Conservation (phyloP, 1,284 basidiomycete species). For the Athelia sp. region DNA sequence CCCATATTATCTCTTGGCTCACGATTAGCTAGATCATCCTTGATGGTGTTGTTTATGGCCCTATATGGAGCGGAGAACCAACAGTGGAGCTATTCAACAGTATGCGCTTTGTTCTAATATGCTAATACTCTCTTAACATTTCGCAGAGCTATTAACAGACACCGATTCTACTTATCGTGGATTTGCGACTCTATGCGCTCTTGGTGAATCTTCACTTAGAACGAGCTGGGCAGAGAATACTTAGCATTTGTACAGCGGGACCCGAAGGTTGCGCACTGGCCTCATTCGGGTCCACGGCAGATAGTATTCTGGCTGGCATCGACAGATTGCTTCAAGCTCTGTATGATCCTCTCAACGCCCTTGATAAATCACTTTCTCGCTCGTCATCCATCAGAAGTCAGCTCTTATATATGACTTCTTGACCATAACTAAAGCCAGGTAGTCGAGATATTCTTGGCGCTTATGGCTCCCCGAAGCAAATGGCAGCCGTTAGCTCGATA, state of each 20-base stretch:
- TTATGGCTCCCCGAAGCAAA: neutral
- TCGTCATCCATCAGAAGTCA: neutral
- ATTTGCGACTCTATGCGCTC: neutral
- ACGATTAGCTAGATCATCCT: neutral
- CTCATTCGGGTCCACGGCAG: neutral
- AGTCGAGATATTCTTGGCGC: neutral
- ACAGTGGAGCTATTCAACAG: neutral
- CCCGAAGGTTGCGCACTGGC: neutral
- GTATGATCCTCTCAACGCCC: neutral
- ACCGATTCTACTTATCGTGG: neutral
- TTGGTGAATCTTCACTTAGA: neutral
- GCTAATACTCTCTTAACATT: neutral
- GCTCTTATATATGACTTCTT: too few relatives aligned
- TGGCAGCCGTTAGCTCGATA: neutral
- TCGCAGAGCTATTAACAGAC: neutral
- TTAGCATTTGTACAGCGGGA: neutral
- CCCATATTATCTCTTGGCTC: neutral
- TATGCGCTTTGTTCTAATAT: neutral
- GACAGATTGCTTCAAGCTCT: neutral
- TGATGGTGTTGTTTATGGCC: neutral
- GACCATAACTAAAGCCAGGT: too few relatives aligned
- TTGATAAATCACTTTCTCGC: neutral
- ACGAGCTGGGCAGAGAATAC: neutral
- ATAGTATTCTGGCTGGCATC: neutral
- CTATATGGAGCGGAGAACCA: constrained; percentile 1